Percentiles rank a stretch among this genome's conserved stretches.
Conservation (phyloP, 2,329 filamentous ascomycete genomes). For the Polychaeton citri region DNA sequence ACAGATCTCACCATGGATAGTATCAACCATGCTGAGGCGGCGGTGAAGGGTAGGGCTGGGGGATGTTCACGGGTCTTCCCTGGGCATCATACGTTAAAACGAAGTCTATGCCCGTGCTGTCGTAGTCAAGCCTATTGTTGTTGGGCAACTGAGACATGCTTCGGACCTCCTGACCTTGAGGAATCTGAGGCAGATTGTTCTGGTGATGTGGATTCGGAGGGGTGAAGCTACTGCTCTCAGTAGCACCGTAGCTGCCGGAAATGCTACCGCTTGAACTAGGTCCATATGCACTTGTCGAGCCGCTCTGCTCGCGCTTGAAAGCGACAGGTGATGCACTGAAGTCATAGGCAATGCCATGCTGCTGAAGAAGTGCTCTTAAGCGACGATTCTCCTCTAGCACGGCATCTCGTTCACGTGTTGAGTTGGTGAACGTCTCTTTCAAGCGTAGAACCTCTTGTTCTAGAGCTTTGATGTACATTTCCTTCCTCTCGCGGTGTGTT, state of each 20-base stretch:
- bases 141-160: conserved; percentile 16
- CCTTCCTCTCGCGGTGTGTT: conserved; percentile 92
- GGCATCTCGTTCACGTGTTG: conserved; percentile 61
- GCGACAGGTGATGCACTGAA: conserved; percentile 24
- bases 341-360: conserved; percentile 47
- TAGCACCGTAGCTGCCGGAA: conserved; percentile 46
- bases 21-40: conserved; percentile 28
- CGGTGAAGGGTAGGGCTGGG: conserved; percentile 48
- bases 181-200: conserved; percentile 3
- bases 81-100: conserved; percentile 65
- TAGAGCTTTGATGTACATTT: conserved; percentile 85
- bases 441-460: conserved; percentile 83
- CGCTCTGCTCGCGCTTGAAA: conserved; percentile 16
- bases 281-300: conserved; percentile 24
- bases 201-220: conserved; percentile 24
- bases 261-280: conserved; percentile 42
- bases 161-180: conserved; percentile 1
- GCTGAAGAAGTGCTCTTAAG: conserved; percentile 49
- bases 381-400: conserved; percentile 68
- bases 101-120: conserved; percentile 78
- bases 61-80: conserved; percentile 16
- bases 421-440: conserved; percentile 68
- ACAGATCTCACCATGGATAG: no score
- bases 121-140: conserved; percentile 48
- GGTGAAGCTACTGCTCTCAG: conserved; percentile 33